A percentile compares a stretch with the other conserved stretches of the same genome.
Conservation (phyloP, 164 flowering plant genomes). For the Tetrastigma voinierianum region DNA sequence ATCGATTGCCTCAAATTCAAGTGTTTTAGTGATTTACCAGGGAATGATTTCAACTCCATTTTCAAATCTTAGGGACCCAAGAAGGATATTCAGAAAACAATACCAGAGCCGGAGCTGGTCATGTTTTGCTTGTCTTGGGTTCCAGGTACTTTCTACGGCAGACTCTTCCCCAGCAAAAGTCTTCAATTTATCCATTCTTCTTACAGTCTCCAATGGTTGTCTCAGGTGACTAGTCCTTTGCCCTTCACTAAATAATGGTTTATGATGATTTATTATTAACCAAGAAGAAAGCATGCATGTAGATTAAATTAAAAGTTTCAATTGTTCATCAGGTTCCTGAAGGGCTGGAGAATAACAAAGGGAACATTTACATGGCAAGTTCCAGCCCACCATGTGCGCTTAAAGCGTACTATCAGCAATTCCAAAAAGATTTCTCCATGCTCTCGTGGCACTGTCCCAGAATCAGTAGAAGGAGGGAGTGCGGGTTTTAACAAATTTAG, state of each 20-base stretch:
- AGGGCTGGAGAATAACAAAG: no score
- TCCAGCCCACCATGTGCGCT: background rate
- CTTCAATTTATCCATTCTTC: constrained; percentile 69
- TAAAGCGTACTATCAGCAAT: background rate
- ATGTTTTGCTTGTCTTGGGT: constrained; percentile 44
- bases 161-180: constrained; percentile 45
- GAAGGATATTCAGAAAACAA: constrained; percentile 16
- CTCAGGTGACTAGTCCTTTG: constrained; percentile 43
- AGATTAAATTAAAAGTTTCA: background rate
- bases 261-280: background rate
- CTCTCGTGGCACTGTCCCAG: background rate
- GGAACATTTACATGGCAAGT: no score
- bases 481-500: background rate
- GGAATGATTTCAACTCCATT: constrained; percentile 63
- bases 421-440: background rate
- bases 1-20: constrained; percentile 30
- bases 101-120: constrained; percentile 25
- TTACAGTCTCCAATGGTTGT: constrained; percentile 64
- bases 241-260: background rate
- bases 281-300: background rate
- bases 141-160: constrained; percentile 61
- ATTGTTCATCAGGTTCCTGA: no score
- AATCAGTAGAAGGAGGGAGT: background rate
- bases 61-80: constrained; percentile 33
- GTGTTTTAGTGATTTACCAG: constrained; percentile 62